A percentile compares a stretch with the other conserved stretches of the same genome.
phyloP scores from a whole-genome alignment of 148 eudicot genomes.

The Hydrangea macrophylla region DNA sequence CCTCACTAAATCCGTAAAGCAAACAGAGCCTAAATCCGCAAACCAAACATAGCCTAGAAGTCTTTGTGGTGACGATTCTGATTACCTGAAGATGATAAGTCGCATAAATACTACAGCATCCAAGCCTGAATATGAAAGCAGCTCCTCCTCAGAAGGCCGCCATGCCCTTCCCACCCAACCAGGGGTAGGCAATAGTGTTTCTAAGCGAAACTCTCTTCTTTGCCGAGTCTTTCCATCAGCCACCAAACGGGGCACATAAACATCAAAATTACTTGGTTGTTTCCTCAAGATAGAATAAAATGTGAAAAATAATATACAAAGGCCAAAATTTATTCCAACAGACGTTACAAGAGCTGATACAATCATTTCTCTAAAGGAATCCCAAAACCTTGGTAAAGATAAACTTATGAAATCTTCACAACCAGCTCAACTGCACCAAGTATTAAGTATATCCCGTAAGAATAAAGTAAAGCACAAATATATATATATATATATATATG shows the following conservation, averaged over 20 bases:
- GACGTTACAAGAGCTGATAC: conserved; percentile 77
- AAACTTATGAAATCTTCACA: conserved; percentile 7
- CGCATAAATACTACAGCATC: conserved; percentile 79
- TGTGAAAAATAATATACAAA: conserved; percentile 58
- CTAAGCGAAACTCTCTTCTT: conserved; percentile 22
- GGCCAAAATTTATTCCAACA: conserved; percentile 64
- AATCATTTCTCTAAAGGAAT: conserved; percentile 37
- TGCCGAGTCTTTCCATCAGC: conserved; percentile 34
- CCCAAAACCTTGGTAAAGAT: conserved; percentile 15
- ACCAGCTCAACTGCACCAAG: conserved; percentile 24
- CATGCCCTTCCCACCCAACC: conserved; percentile 70
- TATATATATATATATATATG: no score
- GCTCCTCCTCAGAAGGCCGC: conserved; percentile 58
- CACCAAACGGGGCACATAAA: conserved; percentile 56
- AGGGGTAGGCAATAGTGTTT: conserved; percentile 53
- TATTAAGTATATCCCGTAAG: neutral
- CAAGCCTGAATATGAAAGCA: conserved; percentile 65
- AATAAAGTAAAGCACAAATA: neutral
- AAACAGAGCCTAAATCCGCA: no score
- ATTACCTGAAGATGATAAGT: conserved; percentile 65
- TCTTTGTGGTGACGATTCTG: neutral
- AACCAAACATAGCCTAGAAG: no score
- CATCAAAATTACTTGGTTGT: conserved; percentile 55
- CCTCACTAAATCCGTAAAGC: no score
- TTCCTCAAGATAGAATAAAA: conserved; percentile 63